Percentiles rank a stretch among this genome's conserved stretches.
Conservation (phyloP, 1,139 yeast genomes). For the Lizanozyma gosingica region DNA sequence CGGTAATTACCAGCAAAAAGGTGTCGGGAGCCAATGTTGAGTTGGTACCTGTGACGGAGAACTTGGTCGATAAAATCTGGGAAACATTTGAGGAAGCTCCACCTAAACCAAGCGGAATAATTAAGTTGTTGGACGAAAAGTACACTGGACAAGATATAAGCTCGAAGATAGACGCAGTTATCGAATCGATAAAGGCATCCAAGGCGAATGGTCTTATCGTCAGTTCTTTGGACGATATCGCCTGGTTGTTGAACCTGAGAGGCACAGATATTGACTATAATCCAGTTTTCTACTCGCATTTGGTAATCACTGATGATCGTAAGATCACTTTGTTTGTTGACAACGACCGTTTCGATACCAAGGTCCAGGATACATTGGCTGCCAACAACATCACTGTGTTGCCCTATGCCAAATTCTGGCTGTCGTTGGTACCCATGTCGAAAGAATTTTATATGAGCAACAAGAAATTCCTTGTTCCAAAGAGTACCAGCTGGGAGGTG, state of each 20-base stretch:
- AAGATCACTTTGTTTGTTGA: constrained; percentile 57
- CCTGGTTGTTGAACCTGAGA: constrained; percentile 85
- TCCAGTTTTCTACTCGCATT: constrained; percentile 84
- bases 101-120: constrained; percentile 19
- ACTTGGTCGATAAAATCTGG: constrained; percentile 79
- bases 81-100: constrained; percentile 41
- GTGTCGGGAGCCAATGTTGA: constrained; percentile 38
- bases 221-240: constrained; percentile 79
- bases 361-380: constrained; percentile 23
- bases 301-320: constrained; percentile 44
- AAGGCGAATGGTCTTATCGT: constrained; percentile 39
- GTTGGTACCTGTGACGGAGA: constrained; percentile 56
- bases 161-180: constrained; percentile 36
- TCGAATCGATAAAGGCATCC: constrained; percentile 13
- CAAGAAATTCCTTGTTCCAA: constrained; percentile 49
- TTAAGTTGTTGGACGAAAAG: constrained; percentile 16
- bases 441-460: constrained; percentile 29
- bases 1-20: constrained; percentile 14
- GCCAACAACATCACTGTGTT: constrained; percentile 37
- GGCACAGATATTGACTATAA: constrained; percentile 82
- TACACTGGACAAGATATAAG: constrained; percentile 32
- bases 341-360: constrained; percentile 16
- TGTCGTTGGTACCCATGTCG: constrained; percentile 35
- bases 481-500: constrained; percentile 75
- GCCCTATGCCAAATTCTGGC: constrained; percentile 52